Conservation (phyloP, 192 early-diverging fungal genomes). For the Hyaloraphidium curvatum region DNA sequence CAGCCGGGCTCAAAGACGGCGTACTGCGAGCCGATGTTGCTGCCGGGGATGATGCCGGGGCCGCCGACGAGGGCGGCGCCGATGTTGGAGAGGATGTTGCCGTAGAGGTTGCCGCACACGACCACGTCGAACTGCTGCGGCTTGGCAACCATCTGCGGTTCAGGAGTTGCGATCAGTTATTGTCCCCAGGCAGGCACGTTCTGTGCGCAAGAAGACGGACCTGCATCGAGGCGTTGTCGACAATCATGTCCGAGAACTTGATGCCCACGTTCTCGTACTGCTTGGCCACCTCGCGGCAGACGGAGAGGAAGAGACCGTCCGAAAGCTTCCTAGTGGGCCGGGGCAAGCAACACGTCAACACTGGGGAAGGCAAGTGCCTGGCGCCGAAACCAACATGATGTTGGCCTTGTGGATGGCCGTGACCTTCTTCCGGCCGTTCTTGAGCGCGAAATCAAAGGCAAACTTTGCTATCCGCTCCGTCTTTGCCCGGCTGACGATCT, state of each 20-base stretch:
- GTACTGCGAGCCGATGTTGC: constrained; percentile 93
- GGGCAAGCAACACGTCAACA: background rate
- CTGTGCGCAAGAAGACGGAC: constrained; percentile 1
- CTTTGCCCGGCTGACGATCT: constrained; percentile 91
- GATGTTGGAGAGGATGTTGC: constrained; percentile 97
- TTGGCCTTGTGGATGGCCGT: constrained; percentile 99
- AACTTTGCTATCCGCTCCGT: constrained; percentile 97
- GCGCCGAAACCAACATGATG: constrained; percentile 58
- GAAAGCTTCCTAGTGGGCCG: constrained; percentile 55
- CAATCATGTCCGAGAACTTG: constrained; percentile 97
- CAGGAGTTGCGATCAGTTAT: background rate
- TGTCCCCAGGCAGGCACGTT: background rate
- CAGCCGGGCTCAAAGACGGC: constrained; percentile 97
- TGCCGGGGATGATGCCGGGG: constrained; percentile 87
- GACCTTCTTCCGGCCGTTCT: constrained; percentile 94
- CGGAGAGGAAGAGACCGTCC: constrained; percentile 94
- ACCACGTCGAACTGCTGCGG: constrained; percentile 98
- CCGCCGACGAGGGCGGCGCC: constrained; percentile 92
- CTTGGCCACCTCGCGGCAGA: constrained; percentile 88
- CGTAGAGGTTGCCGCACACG: constrained; percentile 99
- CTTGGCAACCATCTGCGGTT: constrained; percentile 57
- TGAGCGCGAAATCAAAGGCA: constrained; percentile 96
- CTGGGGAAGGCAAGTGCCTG: background rate
- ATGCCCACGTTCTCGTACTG: constrained; percentile 75
- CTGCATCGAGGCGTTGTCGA: constrained; percentile 99